phyloP scores from a whole-genome alignment of 1,284 basidiomycete genomes.

The Ceratobasidium theobromae region DNA sequence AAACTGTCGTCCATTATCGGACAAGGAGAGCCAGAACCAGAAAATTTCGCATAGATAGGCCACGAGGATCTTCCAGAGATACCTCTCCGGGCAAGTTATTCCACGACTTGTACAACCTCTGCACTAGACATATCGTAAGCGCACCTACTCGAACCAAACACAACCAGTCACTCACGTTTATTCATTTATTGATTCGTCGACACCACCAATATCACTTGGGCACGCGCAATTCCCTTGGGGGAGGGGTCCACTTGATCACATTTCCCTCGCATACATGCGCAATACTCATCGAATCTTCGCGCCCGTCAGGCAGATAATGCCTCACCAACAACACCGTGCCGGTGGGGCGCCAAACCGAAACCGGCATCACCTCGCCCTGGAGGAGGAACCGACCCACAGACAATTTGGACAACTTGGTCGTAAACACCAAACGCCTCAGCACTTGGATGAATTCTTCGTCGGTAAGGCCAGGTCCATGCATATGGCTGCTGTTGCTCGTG shows the following conservation, averaged over 20 bases:
- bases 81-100: no score
- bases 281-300: constrained; percentile 12
- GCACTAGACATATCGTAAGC: no score
- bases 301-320: constrained; percentile 12
- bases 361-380: constrained; percentile 1
- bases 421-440: not conserved
- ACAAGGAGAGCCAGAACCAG: no score
- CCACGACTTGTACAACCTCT: no score
- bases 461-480: not conserved
- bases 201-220: not conserved
- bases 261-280: constrained; percentile 19
- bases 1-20: no score
- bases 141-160: no score
- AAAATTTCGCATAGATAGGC: no score
- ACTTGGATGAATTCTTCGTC: constrained; percentile 1
- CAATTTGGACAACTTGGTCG: not conserved
- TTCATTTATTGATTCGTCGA: no score
- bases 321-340: constrained; percentile 7
- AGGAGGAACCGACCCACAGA: constrained; percentile 13
- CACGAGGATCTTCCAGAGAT: no score
- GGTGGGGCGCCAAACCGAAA: not conserved
- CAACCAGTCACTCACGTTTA: no score
- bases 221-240: not conserved
- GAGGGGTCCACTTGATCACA: constrained; percentile 23
- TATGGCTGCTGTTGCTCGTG: no score